Evolutionary conservation across 495 filamentous ascomycete genomes (phyloP).

Genomic region (Aspergillus saccharolyticus): DNA sequence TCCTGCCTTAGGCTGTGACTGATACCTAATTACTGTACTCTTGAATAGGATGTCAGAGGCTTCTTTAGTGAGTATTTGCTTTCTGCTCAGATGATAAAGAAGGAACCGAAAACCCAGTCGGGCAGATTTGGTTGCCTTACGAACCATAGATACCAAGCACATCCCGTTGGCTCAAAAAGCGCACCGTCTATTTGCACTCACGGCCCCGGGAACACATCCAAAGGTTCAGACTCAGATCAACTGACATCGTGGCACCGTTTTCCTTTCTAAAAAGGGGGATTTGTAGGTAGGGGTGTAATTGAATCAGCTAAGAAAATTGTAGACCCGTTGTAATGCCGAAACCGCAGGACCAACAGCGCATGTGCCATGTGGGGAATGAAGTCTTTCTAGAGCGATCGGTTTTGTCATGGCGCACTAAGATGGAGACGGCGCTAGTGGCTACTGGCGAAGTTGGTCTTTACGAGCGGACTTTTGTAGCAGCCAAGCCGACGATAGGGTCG

Average conservation of each 20-base stretch:
- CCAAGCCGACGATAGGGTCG: not conserved
- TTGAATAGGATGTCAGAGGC: not conserved
- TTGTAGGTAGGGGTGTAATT: not conserved
- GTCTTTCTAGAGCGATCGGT: not conserved
- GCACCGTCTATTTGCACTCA: not conserved
- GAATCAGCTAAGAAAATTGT: not conserved
- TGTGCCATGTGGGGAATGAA: not conserved
- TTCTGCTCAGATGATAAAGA: not conserved
- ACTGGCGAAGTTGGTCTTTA: not conserved
- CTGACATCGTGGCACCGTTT: not conserved
- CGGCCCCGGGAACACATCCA: not conserved
- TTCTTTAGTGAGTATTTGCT: not conserved
- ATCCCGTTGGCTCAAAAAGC: not conserved
- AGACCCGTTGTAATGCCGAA: not conserved
- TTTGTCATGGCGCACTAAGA: not conserved
- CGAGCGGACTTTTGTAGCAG: not conserved
- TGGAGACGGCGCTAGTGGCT: not conserved
- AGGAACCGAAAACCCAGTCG: no score
- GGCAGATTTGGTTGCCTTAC: no score
- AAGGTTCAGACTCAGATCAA: not conserved
- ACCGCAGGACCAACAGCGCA: not conserved
- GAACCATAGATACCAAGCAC: not conserved
- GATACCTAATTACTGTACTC: not conserved
- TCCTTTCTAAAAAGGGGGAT: not conserved
- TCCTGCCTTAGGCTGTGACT: not conserved